Conservation (phyloP, 75 land plant genomes). For the Picea sitchensis region DNA sequence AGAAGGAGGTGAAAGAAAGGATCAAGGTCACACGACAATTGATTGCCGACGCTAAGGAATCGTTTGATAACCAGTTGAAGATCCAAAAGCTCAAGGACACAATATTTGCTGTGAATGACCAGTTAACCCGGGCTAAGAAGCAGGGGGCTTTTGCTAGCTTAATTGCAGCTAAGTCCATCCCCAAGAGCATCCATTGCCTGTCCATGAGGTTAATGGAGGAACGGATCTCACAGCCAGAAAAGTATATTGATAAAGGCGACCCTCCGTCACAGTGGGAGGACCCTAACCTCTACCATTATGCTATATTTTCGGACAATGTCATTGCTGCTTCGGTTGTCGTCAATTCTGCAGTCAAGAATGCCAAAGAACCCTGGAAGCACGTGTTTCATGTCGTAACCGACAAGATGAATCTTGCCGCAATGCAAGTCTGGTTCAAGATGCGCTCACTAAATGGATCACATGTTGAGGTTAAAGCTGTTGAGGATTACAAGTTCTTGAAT, state of each 20-base stretch:
- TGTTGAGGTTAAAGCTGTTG: constrained; percentile 56
- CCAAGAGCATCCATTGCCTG: constrained; percentile 89
- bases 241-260: constrained; percentile 35
- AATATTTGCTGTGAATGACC: constrained; percentile 79
- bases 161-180: constrained; percentile 86
- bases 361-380: constrained; percentile 59
- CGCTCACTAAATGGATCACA: constrained; percentile 50
- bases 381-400: constrained; percentile 76
- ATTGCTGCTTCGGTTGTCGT: constrained; percentile 76
- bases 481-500: constrained; percentile 61
- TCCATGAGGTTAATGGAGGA: constrained; percentile 82
- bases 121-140: constrained; percentile 70
- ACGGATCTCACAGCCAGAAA: constrained; percentile 62
- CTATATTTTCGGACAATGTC: constrained; percentile 70
- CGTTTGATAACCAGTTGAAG: constrained; percentile 89
- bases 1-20: constrained; percentile 81
- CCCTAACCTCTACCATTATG: constrained; percentile 61
- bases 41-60: constrained; percentile 68
- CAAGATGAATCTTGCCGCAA: constrained; percentile 69
- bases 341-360: constrained; percentile 59
- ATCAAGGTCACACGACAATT: constrained; percentile 51
- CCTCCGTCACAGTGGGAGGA: constrained; percentile 38
- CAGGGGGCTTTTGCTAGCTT: constrained; percentile 64
- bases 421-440: constrained; percentile 60
- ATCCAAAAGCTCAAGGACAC: constrained; percentile 91